Evolutionary conservation across 768 basidiomycete species (phyloP).

Genomic region (Suillus subaureus): DNA sequence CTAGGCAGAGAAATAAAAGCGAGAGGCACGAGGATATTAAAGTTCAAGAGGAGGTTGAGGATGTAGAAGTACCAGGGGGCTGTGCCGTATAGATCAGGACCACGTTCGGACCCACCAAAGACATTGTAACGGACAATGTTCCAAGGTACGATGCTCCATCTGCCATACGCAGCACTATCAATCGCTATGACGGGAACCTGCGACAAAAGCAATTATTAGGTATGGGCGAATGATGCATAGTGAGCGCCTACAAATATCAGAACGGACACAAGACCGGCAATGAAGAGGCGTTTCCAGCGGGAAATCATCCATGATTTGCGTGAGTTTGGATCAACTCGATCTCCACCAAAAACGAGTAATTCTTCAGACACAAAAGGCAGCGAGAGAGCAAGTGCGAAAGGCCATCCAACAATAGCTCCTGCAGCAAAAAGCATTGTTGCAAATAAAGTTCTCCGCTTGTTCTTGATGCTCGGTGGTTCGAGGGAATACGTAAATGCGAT

Average conservation of each 20-base stretch:
- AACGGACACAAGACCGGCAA: constrained; percentile 54
- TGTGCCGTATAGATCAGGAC: constrained; percentile 93
- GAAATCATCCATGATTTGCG: constrained; percentile 56
- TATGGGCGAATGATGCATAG: neutral
- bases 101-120: constrained; percentile 75
- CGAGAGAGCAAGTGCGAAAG: constrained; percentile 86
- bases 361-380: constrained; percentile 92
- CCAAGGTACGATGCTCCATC: constrained; percentile 79
- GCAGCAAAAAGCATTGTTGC: constrained; percentile 74
- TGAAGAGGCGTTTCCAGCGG: constrained; percentile 61
- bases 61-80: constrained; percentile 87
- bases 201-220: neutral
- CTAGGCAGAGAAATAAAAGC: constrained; percentile 82
- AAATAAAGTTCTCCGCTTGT: constrained; percentile 58
- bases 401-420: constrained; percentile 94
- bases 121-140: constrained; percentile 95
- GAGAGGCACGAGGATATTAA: constrained; percentile 84
- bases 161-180: constrained; percentile 88
- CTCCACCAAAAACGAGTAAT: constrained; percentile 74
- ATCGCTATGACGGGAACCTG: constrained; percentile 84
- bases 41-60: constrained; percentile 88
- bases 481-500: constrained; percentile 76
- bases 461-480: constrained; percentile 53
- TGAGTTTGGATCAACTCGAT: constrained; percentile 53
- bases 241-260: constrained; percentile 59